A percentile compares a stretch with the other conserved stretches of the same genome.
Conservation (phyloP, 371 early-diverging fungal genomes). For the Rhizopus arrhizus region DNA sequence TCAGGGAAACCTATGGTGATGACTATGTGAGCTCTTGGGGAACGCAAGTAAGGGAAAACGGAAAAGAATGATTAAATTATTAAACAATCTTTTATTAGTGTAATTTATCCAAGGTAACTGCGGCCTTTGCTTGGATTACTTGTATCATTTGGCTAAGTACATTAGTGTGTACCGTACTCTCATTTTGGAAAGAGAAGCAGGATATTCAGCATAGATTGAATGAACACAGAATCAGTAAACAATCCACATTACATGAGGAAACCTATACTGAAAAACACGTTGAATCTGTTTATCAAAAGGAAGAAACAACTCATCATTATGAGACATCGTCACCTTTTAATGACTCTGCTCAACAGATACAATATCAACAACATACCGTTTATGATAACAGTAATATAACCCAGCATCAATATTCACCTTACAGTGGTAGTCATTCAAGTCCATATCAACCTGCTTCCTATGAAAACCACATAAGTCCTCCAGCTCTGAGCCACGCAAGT, state of each 20-base stretch:
- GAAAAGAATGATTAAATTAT: not conserved
- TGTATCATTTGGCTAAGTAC: slow-evolving; percentile 47
- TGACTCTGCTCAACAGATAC: not conserved
- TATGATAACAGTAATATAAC: not conserved
- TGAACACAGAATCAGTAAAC: slow-evolving; percentile 44
- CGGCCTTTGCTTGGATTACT: slow-evolving; percentile 52
- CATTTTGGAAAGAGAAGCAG: slow-evolving; percentile 47
- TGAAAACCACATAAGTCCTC: no score
- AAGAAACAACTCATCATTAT: slow-evolving; percentile 15
- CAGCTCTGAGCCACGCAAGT: no score
- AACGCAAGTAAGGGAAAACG: slow-evolving; percentile 24
- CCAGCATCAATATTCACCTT: slow-evolving; percentile 13
- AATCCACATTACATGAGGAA: slow-evolving; percentile 28
- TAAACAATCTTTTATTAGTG: slow-evolving; percentile 26
- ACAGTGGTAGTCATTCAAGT: not conserved
- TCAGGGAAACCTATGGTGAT: slow-evolving; percentile 19
- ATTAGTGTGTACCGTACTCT: slow-evolving; percentile 31
- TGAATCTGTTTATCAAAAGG: slow-evolving; percentile 14
- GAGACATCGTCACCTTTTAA: slow-evolving; percentile 6
- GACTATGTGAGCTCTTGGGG: slow-evolving; percentile 33
- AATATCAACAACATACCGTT: not conserved
- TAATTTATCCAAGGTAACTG: slow-evolving; percentile 40
- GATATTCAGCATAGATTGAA: slow-evolving; percentile 44
- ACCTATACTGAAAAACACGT: slow-evolving; percentile 1
- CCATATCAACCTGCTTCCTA: no score